Conservation (phyloP, 1,284 basidiomycete species). For the Ustilago loliicola region DNA sequence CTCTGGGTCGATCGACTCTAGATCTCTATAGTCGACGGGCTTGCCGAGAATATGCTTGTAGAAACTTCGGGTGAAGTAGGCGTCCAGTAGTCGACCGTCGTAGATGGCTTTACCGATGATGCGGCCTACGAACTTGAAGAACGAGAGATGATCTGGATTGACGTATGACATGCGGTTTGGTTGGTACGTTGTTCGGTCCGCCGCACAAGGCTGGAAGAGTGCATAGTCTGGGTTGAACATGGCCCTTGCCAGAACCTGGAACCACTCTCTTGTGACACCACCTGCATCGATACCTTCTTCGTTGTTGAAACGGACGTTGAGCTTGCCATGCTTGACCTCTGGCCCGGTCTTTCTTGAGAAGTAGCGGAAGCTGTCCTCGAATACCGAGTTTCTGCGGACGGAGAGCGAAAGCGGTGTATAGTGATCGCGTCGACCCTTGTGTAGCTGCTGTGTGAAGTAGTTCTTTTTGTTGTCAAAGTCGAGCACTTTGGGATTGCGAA, state of each 20-base stretch:
- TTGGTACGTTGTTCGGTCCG: slow-evolving; percentile 92
- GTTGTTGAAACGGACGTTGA: slow-evolving; percentile 95
- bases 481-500: slow-evolving; percentile 94
- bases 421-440: slow-evolving; percentile 83
- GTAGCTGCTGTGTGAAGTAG: slow-evolving; percentile 96
- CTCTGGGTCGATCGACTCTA: slow-evolving; percentile 72
- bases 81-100: slow-evolving; percentile 94
- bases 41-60: slow-evolving; percentile 70
- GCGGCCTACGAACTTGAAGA: slow-evolving; percentile 98
- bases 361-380: slow-evolving; percentile 95
- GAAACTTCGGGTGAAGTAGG: slow-evolving; percentile 84
- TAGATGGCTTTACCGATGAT: slow-evolving; percentile 95
- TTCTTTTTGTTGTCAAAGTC: slow-evolving; percentile 99
- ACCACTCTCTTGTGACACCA: slow-evolving; percentile 98
- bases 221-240: slow-evolving; percentile 99
- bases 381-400: slow-evolving; percentile 91
- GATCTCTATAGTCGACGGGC: slow-evolving; percentile 66
- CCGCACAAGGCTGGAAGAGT: slow-evolving; percentile 89
- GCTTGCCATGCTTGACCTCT: slow-evolving; percentile 97
- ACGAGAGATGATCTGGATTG: slow-evolving; percentile 93
- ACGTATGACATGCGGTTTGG: slow-evolving; percentile 88
- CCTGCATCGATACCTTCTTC: slow-evolving; percentile 99
- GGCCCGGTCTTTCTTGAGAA: slow-evolving; percentile 91
- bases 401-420: slow-evolving; percentile 89
- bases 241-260: slow-evolving; percentile 94